These are phyloP conservation scores for Lathyrus tuberosus DNA, from an alignment of 306 rosid species.

Conservation along the genomic window DNA sequence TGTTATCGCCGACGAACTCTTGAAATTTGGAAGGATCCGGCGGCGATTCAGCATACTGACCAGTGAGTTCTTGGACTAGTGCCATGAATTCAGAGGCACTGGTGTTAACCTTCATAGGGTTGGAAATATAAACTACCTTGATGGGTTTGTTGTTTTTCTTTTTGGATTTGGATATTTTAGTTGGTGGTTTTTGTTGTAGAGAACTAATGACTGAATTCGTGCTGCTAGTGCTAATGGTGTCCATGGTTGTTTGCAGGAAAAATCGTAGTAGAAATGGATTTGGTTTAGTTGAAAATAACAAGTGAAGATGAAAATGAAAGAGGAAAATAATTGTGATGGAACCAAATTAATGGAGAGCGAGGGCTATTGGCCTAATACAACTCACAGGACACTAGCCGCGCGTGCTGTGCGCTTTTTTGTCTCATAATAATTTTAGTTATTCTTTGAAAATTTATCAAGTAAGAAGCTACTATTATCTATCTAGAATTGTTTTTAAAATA, in stretches of 20 bases:
- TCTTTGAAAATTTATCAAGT: background rate
- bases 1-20: background rate
- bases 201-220: constrained; percentile 25
- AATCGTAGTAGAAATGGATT: background rate
- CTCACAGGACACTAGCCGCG: constrained; percentile 45
- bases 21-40: constrained; percentile 52
- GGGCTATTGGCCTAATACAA: background rate
- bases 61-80: constrained; percentile 77
- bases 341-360: background rate
- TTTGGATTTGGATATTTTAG: constrained; percentile 40
- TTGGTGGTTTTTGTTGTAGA: constrained; percentile 39
- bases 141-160: constrained; percentile 43
- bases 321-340: constrained; percentile 1
- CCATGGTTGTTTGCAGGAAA: constrained; percentile 30
- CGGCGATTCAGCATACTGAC: constrained; percentile 69
- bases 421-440: background rate
- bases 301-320: background rate
- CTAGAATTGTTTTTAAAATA: too few species aligned
- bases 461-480: too few species aligned
- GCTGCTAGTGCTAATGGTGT: constrained; percentile 27
- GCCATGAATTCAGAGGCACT: constrained; percentile 64
- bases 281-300: background rate
- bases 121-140: constrained; percentile 77
- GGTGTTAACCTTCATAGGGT: constrained; percentile 70
- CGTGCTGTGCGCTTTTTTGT: background rate